Conservation (phyloP, 169 alveolate genomes). For the Babesia ovata region DNA sequence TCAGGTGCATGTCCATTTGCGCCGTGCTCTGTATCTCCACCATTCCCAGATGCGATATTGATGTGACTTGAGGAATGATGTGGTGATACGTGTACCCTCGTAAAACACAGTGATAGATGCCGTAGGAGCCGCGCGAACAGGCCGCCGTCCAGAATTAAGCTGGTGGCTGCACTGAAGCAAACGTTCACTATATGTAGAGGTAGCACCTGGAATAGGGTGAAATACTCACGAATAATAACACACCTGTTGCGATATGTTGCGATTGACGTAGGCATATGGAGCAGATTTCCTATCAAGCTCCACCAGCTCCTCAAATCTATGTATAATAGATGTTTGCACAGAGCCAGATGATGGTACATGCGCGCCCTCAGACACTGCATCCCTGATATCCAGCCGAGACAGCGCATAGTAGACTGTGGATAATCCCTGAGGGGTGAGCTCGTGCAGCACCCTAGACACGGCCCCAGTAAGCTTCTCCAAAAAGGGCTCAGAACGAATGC, state of each 20-base stretch:
- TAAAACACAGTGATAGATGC: constrained; percentile 1
- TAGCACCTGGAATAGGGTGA: not conserved
- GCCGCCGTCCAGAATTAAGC: constrained; percentile 22
- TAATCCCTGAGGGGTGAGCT: constrained; percentile 54
- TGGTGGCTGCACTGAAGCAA: constrained; percentile 39
- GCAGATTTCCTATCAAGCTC: too few relatives aligned
- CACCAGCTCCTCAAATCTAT: constrained; percentile 14
- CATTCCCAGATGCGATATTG: not conserved
- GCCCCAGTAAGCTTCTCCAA: constrained; percentile 23
- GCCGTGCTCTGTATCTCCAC: not conserved
- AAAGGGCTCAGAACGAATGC: constrained; percentile 16
- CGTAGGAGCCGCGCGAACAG: constrained; percentile 9
- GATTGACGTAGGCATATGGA: too few relatives aligned
- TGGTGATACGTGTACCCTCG: not conserved
- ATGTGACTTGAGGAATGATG: not conserved
- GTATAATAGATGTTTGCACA: not conserved
- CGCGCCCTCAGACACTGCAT: not conserved
- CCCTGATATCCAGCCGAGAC: constrained; percentile 29
- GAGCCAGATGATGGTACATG: too few relatives aligned
- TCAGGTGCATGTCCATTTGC: not conserved
- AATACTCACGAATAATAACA: too few relatives aligned
- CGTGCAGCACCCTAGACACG: constrained; percentile 12
- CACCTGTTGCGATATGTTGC: not conserved
- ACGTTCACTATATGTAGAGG: constrained; percentile 54
- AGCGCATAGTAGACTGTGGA: constrained; percentile 47